Evolutionary conservation across 1,139 yeast genomes (phyloP).

Genomic region (Yamadazyma jaroonii): DNA sequence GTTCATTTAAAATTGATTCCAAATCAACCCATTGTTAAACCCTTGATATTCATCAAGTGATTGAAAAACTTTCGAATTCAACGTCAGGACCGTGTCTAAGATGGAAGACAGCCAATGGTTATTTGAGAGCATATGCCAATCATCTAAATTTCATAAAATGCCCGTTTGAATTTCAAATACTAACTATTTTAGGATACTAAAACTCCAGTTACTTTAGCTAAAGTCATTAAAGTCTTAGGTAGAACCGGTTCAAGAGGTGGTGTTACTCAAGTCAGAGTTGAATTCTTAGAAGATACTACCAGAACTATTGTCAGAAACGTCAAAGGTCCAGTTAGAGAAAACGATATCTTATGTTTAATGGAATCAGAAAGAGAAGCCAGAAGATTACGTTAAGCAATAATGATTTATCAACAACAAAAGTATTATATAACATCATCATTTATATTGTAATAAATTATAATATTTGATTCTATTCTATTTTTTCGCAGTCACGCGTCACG

Average conservation of each 20-base stretch:
- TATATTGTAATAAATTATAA: constrained; percentile 10
- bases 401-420: constrained; percentile 2
- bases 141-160: no score
- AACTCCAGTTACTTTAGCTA: constrained; percentile 98
- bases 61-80: no score
- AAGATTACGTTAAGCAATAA: constrained; percentile 45
- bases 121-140: no score
- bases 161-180: constrained; percentile 10
- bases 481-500: constrained; percentile 11
- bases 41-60: no score
- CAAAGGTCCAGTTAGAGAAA: constrained; percentile 99
- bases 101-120: no score
- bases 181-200: constrained; percentile 57
- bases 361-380: constrained; percentile 99
- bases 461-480: constrained; percentile 2
- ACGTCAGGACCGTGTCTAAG: no score
- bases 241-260: constrained; percentile 99
- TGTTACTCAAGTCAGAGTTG: constrained; percentile 99
- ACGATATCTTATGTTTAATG: constrained; percentile 98
- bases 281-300: constrained; percentile 96
- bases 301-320: constrained; percentile 99
- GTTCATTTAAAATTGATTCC: no score
- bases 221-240: constrained; percentile 98
- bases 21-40: no score
- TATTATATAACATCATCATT: constrained; percentile 9